A percentile compares a stretch with the other conserved stretches of the same genome.
These are phyloP conservation scores for Podaxis sp. DNA, from an alignment of 768 basidiomycete species.

Conservation along the genomic window DNA sequence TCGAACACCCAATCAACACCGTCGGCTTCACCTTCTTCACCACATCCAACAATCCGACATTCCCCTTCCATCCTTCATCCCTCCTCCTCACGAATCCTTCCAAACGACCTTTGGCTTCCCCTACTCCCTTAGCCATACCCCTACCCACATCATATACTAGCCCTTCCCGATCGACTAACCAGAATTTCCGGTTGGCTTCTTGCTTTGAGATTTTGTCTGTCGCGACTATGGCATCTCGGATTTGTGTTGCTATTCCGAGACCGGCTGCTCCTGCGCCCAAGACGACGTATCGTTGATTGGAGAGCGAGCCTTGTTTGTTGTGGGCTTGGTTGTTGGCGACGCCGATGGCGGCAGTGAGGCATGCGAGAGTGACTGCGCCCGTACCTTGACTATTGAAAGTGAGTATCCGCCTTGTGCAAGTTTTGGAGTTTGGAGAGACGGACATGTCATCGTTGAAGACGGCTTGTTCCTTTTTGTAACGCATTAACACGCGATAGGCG, in stretches of 20 bases:
- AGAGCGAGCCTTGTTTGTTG: conserved; percentile 33
- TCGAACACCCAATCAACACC: conserved; percentile 81
- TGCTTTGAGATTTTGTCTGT: conserved; percentile 44
- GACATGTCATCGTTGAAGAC: conserved; percentile 88
- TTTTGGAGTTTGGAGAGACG: conserved; percentile 6
- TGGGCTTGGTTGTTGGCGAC: conserved; percentile 44
- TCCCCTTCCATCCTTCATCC: conserved; percentile 54
- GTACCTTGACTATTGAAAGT: conserved; percentile 56
- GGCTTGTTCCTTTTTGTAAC: conserved; percentile 58
- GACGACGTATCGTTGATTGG: conserved; percentile 73
- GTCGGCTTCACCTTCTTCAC: conserved; percentile 74
- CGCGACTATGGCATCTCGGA: conserved; percentile 71
- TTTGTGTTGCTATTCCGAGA: conserved; percentile 70
- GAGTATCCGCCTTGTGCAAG: neutral
- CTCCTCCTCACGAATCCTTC: conserved; percentile 53
- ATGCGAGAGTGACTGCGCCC: conserved; percentile 69
- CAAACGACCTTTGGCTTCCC: conserved; percentile 38
- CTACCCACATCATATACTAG: conserved; percentile 24
- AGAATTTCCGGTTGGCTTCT: conserved; percentile 66
- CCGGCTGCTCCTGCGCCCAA: conserved; percentile 84
- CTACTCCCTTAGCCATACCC: conserved; percentile 9
- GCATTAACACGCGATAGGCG: conserved; percentile 61
- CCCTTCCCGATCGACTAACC: conserved; percentile 58
- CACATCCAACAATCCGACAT: conserved; percentile 59
- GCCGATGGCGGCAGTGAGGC: conserved; percentile 62